These are phyloP conservation scores for Millerozyma miso DNA, from an alignment of 805 yeast species.

Conservation along the genomic window DNA sequence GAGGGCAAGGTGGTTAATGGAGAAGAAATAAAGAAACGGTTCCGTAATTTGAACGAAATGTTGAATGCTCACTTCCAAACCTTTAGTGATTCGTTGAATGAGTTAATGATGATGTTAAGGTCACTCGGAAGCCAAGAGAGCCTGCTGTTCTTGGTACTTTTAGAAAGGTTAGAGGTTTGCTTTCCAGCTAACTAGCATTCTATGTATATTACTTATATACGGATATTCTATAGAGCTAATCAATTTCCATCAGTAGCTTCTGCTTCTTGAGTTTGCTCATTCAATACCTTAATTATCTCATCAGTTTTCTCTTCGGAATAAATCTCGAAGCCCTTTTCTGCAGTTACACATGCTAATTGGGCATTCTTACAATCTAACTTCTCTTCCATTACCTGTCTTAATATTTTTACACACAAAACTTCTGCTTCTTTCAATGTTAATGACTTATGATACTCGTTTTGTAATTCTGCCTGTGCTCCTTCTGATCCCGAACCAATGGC, in stretches of 20 bases:
- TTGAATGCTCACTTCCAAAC: conserved; percentile 40
- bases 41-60: conserved; percentile 37
- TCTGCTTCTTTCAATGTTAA: conserved; percentile 92
- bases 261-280: conserved; percentile 58
- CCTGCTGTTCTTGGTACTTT: conserved; percentile 38
- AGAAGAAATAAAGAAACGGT: conserved; percentile 35
- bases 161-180: conserved; percentile 38
- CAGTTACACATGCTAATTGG: conserved; percentile 90
- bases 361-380: conserved; percentile 92
- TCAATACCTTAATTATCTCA: conserved; percentile 70
- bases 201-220: background rate
- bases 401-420: conserved; percentile 75
- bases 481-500: conserved; percentile 99
- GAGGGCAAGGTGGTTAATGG: conserved; percentile 35
- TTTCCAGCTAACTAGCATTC: conserved; percentile 19
- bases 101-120: conserved; percentile 42
- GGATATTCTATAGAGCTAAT: background rate
- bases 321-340: conserved; percentile 77
- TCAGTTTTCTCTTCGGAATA: conserved; percentile 82
- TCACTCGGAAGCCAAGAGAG: conserved; percentile 50
- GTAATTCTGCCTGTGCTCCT: conserved; percentile 97
- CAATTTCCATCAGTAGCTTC: conserved; percentile 10
- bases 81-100: conserved; percentile 42
- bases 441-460: conserved; percentile 92
- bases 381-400: conserved; percentile 99